Evolutionary conservation across 176 grass and related monocot genomes (phyloP).

Genomic region (Triticum urartu): DNA sequence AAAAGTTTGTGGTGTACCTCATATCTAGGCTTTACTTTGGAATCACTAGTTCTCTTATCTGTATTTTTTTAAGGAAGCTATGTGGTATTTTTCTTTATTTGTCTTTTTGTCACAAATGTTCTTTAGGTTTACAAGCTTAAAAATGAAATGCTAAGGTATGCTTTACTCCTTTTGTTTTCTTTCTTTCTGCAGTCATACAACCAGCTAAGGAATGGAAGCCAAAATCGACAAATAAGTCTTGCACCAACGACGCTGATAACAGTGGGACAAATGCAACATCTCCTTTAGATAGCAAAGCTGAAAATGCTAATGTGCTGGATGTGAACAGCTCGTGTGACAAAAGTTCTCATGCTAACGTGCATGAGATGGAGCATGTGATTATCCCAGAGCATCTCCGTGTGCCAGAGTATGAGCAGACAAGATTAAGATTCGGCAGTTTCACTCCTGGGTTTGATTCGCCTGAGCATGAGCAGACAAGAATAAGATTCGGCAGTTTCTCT

Average conservation of each 20-base stretch:
- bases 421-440: slow-evolving; percentile 80
- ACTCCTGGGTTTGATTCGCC: slow-evolving; percentile 26
- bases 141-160: background rate
- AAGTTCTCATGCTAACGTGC: slow-evolving; percentile 48
- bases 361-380: slow-evolving; percentile 61
- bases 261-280: slow-evolving; percentile 20
- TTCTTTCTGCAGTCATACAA: slow-evolving; percentile 39
- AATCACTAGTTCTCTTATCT: background rate
- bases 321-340: slow-evolving; percentile 46
- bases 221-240: slow-evolving; percentile 52
- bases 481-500: slow-evolving; percentile 80
- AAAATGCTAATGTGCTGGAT: slow-evolving; percentile 33
- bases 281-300: slow-evolving; percentile 31
- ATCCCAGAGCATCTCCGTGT: slow-evolving; percentile 78
- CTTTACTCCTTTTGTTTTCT: background rate
- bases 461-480: slow-evolving; percentile 51
- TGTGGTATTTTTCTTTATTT: background rate
- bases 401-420: slow-evolving; percentile 57
- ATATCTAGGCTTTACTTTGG: background rate
- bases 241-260: slow-evolving; percentile 11
- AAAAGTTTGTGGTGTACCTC: background rate
- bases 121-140: background rate
- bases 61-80: background rate
- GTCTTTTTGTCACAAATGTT: background rate
- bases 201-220: slow-evolving; percentile 77